Evolutionary conservation across 176 grass and related monocot species (phyloP).

Genomic region (Raddia distichophylla): DNA sequence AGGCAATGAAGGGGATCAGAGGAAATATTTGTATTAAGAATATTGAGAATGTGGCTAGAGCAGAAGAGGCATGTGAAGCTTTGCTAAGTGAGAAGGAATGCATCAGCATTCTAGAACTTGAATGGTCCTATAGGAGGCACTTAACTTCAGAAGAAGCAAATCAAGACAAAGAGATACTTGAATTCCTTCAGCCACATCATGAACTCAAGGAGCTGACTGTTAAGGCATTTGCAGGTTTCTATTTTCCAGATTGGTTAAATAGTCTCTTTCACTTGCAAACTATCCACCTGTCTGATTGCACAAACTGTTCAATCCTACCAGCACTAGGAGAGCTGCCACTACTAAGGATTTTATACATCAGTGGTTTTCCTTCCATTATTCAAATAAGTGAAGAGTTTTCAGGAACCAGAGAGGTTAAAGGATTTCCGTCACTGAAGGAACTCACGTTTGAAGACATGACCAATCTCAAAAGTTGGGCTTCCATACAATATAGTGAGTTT

Average conservation of each 20-base stretch:
- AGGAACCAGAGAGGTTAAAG: slow-evolving; percentile 39
- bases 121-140: slow-evolving; percentile 50
- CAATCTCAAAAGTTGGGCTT: slow-evolving; percentile 54
- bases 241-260: slow-evolving; percentile 70
- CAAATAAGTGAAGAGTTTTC: slow-evolving; percentile 62
- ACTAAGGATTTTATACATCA: slow-evolving; percentile 58
- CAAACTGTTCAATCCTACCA: slow-evolving; percentile 53
- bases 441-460: slow-evolving; percentile 57
- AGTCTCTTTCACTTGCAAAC: slow-evolving; percentile 60
- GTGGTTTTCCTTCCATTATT: slow-evolving; percentile 46
- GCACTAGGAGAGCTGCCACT: slow-evolving; percentile 62
- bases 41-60: slow-evolving; percentile 56
- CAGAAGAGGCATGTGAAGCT: slow-evolving; percentile 55
- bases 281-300: slow-evolving; percentile 66
- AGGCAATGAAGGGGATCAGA: slow-evolving; percentile 50
- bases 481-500: slow-evolving; percentile 38
- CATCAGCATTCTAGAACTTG: slow-evolving; percentile 56
- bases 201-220: slow-evolving; percentile 63
- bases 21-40: slow-evolving; percentile 56
- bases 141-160: slow-evolving; percentile 32
- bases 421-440: slow-evolving; percentile 68
- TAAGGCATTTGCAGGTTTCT: slow-evolving; percentile 53
- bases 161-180: slow-evolving; percentile 46
- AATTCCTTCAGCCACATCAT: slow-evolving; percentile 55
- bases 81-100: slow-evolving; percentile 51